Base-by-base conservation (phyloP, 192 early-diverging fungal species). In the Coemansia biformis region DNA sequence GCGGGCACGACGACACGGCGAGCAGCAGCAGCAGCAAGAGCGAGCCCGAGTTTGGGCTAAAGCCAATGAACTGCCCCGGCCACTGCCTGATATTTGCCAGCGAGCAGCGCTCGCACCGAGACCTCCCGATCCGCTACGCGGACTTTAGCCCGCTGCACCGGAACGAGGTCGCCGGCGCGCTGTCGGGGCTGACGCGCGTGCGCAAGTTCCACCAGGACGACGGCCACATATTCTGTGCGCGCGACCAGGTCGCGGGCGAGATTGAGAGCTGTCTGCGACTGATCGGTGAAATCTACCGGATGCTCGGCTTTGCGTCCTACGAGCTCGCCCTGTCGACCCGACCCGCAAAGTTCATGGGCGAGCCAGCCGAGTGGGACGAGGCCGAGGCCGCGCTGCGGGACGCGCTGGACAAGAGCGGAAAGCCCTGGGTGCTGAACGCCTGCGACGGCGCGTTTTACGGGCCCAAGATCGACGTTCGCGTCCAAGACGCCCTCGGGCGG, bases 11-110 rank as follows among this genome's bases (percentile, higher is more conserved):
- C 29, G 5, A 30, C 9, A 9, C 29, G 29, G 5, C 29, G 29
- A 1, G 7, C 5, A 30, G 8, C 1, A 10, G 29, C 5, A 30
- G n/a, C 24, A 6, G 3, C 24, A 2, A 6, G 3, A 63, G 57
- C 12, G 84, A 84, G 29, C 78, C 83, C 24, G 53, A 84, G 15
- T 84, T 83, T 74, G 88, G 89, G 8, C 75, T 97, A n/a, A 97
- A 97, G 57, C 93, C 93, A 10, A 97, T 97, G 93, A 97, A 97
- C 60, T 97, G 94, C 52, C 94, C 94, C 2, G 92, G 92, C 2
- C 94, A 97, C 61, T 97, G 94, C 59, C 51, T 95, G 52, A 82
- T 95, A 8, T 95, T 90, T 76, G 86, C 82, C 36, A 85, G 80
- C 55, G 78, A 80, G 14, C 80, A 78, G 33, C 79, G 86, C 16